Evolutionary conservation across 192 early-diverging fungal species (phyloP).

Genomic region (Ambispora gerdemannii): DNA sequence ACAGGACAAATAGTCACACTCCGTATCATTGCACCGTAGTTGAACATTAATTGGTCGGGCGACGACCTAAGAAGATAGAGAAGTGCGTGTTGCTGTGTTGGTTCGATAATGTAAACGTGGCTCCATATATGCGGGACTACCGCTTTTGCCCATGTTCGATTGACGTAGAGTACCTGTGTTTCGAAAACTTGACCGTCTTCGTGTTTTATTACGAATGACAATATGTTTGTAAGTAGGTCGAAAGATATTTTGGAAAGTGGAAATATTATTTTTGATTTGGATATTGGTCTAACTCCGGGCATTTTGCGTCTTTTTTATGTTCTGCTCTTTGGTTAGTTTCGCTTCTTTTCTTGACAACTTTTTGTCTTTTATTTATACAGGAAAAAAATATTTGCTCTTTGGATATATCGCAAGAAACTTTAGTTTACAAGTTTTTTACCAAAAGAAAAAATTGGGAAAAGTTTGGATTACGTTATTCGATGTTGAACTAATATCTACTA

Average conservation of each 20-base stretch:
- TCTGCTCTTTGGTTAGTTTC: too few species aligned
- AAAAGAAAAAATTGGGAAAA: too few species aligned
- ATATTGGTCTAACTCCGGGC: too few species aligned
- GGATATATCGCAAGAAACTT: too few species aligned
- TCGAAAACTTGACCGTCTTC: not conserved
- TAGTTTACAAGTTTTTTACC: too few species aligned
- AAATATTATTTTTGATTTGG: conserved; percentile 7
- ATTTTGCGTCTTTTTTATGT: too few species aligned
- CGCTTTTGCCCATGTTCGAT: conserved; percentile 12
- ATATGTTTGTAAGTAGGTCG: conserved; percentile 17
- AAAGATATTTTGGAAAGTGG: conserved; percentile 13
- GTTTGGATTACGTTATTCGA: too few species aligned
- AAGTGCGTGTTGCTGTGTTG: conserved; percentile 12
- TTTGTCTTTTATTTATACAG: too few species aligned
- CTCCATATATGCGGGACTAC: conserved; percentile 22
- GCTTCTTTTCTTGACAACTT: too few species aligned
- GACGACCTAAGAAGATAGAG: not conserved
- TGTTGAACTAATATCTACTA: too few species aligned
- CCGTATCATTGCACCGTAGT: conserved; percentile 10
- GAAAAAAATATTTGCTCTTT: too few species aligned
- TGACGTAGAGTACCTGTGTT: conserved; percentile 5
- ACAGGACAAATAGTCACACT: conserved; percentile 27
- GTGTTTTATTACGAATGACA: conserved; percentile 4
- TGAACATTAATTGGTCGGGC: conserved; percentile 4
- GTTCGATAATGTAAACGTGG: conserved; percentile 24